Evolutionary conservation across 2,329 filamentous ascomycete genomes (phyloP).

Genomic region (Neodidymelliopsis sp.): DNA sequence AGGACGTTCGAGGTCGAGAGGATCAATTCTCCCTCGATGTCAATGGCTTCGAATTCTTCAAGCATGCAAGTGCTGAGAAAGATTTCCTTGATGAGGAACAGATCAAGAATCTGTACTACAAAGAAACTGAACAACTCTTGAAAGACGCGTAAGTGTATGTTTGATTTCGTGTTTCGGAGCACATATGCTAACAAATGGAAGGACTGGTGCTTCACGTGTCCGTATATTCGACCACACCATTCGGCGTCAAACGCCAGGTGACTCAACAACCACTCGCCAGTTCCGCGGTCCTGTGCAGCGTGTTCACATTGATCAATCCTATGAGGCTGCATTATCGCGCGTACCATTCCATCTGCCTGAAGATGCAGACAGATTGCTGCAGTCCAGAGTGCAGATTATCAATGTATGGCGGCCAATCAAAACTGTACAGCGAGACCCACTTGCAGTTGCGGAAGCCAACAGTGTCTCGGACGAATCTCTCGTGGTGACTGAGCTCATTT

Average conservation of each 20-base stretch:
- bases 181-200: slow-evolving; percentile 29
- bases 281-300: slow-evolving; percentile 58
- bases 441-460: slow-evolving; percentile 41
- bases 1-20: slow-evolving; percentile 57
- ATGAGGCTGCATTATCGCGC: slow-evolving; percentile 41
- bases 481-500: slow-evolving; percentile 39
- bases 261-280: slow-evolving; percentile 26
- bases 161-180: background rate
- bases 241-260: slow-evolving; percentile 50
- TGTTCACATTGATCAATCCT: slow-evolving; percentile 67
- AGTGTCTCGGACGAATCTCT: slow-evolving; percentile 39
- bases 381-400: slow-evolving; percentile 44
- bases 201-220: slow-evolving; percentile 64
- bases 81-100: slow-evolving; percentile 46
- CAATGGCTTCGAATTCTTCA: slow-evolving; percentile 50
- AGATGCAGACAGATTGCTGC: slow-evolving; percentile 39
- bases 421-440: slow-evolving; percentile 40
- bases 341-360: slow-evolving; percentile 42
- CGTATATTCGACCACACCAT: slow-evolving; percentile 72
- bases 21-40: slow-evolving; percentile 52
- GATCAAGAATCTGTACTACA: slow-evolving; percentile 46
- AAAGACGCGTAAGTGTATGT: slow-evolving; percentile 44
- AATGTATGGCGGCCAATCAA: slow-evolving; percentile 49
- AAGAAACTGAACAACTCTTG: slow-evolving; percentile 46
- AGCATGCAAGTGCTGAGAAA: slow-evolving; percentile 41